Percentiles rank a stretch among this genome's conserved stretches.
Conservation (phyloP, 805 yeast species). For the Starmera dryadoides region DNA sequence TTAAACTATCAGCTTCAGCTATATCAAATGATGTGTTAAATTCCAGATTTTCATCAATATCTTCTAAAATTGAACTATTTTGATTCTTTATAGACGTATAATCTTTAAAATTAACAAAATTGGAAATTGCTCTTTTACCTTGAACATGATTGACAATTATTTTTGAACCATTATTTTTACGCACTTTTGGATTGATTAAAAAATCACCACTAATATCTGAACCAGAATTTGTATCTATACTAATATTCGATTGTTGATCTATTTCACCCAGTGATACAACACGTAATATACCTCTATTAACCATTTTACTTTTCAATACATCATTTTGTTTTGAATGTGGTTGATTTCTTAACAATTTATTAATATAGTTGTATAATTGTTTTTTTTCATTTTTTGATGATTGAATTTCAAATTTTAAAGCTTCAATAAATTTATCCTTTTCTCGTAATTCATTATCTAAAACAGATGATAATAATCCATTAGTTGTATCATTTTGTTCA, state of each 20-base stretch:
- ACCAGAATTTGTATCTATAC: not conserved
- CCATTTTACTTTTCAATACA: slow-evolving; percentile 17
- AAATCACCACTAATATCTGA: not conserved
- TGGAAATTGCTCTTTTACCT: slow-evolving; percentile 1
- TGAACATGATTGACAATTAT: too few species aligned
- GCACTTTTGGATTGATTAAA: too few species aligned
- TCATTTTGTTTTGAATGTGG: slow-evolving; percentile 13
- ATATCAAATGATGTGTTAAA: not conserved
- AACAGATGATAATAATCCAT: slow-evolving; percentile 6
- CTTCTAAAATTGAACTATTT: not conserved
- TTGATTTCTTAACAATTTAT: slow-evolving; percentile 14
- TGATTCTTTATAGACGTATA: not conserved
- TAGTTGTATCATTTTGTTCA: not conserved
- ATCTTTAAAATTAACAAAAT: slow-evolving; percentile 1
- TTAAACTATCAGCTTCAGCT: not conserved
- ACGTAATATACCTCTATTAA: slow-evolving; percentile 17
- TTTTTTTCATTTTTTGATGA: slow-evolving; percentile 17
- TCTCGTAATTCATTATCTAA: slow-evolving; percentile 8
- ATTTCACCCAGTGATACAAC: slow-evolving; percentile 7
- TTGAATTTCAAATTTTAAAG: slow-evolving; percentile 12
- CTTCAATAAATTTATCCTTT: slow-evolving; percentile 4
- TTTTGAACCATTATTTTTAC: not conserved
- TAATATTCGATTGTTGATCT: not conserved
- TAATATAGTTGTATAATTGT: slow-evolving; percentile 18
- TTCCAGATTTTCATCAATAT: not conserved